Conservation (phyloP, 1,284 basidiomycete genomes). For the Cryptococcus sp. region DNA sequence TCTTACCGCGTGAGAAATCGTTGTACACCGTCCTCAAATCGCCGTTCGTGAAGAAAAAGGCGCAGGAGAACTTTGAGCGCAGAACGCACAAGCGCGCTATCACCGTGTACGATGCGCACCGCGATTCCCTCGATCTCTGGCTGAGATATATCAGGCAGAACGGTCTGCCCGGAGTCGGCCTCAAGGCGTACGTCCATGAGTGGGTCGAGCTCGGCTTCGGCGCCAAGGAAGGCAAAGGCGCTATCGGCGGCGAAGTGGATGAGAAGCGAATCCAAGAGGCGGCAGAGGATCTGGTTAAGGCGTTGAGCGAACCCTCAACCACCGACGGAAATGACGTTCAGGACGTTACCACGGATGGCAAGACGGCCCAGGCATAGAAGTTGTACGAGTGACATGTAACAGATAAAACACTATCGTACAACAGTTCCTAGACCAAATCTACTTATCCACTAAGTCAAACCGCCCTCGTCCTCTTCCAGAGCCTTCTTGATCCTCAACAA, state of each 20-base stretch:
- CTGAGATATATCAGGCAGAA: slow-evolving; percentile 77
- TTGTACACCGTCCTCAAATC: slow-evolving; percentile 85
- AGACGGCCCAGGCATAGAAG: slow-evolving; percentile 1
- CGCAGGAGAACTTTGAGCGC: slow-evolving; percentile 93
- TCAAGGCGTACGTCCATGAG: slow-evolving; percentile 79
- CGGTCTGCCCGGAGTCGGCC: slow-evolving; percentile 80
- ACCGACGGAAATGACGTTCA: not conserved
- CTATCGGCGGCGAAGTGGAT: slow-evolving; percentile 30
- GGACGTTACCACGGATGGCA: not conserved
- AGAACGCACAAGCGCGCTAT: slow-evolving; percentile 79
- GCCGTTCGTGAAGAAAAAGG: slow-evolving; percentile 93
- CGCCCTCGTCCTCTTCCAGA: slow-evolving; percentile 64
- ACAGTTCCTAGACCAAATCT: not conserved
- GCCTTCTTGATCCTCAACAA: slow-evolving; percentile 83
- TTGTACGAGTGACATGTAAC: not conserved
- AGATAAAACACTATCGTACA: slow-evolving; percentile 1
- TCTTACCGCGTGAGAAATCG: slow-evolving; percentile 73
- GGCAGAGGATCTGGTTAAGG: slow-evolving; percentile 29
- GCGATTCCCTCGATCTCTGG: slow-evolving; percentile 78
- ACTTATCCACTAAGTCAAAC: slow-evolving; percentile 49
- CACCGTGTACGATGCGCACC: slow-evolving; percentile 87
- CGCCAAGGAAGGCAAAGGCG: slow-evolving; percentile 51
- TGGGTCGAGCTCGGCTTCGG: slow-evolving; percentile 69
- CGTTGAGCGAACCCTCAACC: slow-evolving; percentile 17
- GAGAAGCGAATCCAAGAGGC: slow-evolving; percentile 26